Conservation (phyloP, 129 eudicot genomes). For the Tagetes patula region DNA sequence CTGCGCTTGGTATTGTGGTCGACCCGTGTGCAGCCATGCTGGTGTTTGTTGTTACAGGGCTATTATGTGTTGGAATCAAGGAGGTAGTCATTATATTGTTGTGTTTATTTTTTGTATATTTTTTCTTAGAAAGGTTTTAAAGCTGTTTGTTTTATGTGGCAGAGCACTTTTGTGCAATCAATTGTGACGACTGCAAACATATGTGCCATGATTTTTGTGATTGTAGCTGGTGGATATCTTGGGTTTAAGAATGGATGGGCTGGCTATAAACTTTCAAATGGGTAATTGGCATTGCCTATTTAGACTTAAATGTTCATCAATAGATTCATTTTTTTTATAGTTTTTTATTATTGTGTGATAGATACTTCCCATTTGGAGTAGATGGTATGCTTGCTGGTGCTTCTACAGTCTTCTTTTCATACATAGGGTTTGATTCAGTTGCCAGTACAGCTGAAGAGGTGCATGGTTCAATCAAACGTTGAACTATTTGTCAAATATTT, state of each 20-base stretch:
- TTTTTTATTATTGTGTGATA: conserved; percentile 19
- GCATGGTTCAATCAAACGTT: not conserved
- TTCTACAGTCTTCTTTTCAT: conserved; percentile 93
- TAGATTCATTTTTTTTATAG: not conserved
- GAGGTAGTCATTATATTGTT: conserved; percentile 53
- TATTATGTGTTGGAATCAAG: conserved; percentile 87
- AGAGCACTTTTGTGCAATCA: conserved; percentile 85
- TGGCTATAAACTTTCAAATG: conserved; percentile 79
- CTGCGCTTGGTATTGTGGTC: conserved; percentile 66
- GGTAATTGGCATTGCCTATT: conserved; percentile 42
- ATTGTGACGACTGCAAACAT: conserved; percentile 71
- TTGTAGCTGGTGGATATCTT: conserved; percentile 84
- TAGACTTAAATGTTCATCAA: conserved; percentile 15
- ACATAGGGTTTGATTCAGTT: conserved; percentile 96
- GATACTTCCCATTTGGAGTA: conserved; percentile 87
- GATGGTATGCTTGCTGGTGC: conserved; percentile 99
- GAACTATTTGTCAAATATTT: conserved; percentile 1
- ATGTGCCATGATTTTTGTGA: conserved; percentile 82
- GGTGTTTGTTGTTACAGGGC: conserved; percentile 75
- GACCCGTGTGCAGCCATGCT: conserved; percentile 95
- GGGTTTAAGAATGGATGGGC: conserved; percentile 90
- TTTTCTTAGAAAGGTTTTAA: not conserved
- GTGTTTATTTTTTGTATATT: not conserved
- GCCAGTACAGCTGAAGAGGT: conserved; percentile 99
- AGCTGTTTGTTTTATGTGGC: conserved; percentile 24